phyloP scores from a whole-genome alignment of 1,284 basidiomycete genomes.

The Jaminaea rosea region DNA sequence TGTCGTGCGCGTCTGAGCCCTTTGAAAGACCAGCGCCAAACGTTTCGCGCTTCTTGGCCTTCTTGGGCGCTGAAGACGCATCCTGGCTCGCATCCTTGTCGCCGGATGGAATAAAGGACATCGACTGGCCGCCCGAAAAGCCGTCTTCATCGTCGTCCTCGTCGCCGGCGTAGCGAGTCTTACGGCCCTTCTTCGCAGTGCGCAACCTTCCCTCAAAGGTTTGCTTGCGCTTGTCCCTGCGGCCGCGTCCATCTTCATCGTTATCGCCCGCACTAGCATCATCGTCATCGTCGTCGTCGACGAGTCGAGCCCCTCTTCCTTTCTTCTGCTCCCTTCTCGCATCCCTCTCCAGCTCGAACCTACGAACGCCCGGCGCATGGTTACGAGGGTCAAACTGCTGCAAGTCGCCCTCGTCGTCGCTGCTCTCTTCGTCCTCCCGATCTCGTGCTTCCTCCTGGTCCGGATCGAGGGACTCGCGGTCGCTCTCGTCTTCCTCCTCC shows the following conservation, averaged over 20 bases:
- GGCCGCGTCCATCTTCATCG: slow-evolving; percentile 5
- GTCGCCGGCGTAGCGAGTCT: neutral
- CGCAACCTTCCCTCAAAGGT: slow-evolving; percentile 11
- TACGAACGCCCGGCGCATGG: slow-evolving; percentile 46
- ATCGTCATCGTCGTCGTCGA: slow-evolving; percentile 27
- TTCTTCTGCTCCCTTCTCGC: slow-evolving; percentile 47
- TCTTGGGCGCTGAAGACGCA: slow-evolving; percentile 24
- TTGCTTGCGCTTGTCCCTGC: slow-evolving; percentile 19
- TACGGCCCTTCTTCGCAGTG: neutral
- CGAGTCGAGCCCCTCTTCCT: slow-evolving; percentile 20
- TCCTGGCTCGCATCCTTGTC: neutral
- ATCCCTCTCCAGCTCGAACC: slow-evolving; percentile 49
- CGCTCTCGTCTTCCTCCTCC: slow-evolving; percentile 76
- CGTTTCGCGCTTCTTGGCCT: slow-evolving; percentile 57
- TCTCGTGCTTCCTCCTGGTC: slow-evolving; percentile 27
- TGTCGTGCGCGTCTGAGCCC: slow-evolving; percentile 28
- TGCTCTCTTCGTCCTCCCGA: slow-evolving; percentile 18
- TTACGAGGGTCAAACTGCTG: slow-evolving; percentile 24
- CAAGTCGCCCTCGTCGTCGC: slow-evolving; percentile 52
- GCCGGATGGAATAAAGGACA: slow-evolving; percentile 31
- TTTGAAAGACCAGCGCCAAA: slow-evolving; percentile 42
- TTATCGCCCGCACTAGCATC: slow-evolving; percentile 15
- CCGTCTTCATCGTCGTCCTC: slow-evolving; percentile 4
- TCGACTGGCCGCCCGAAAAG: slow-evolving; percentile 10
- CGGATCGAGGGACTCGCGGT: slow-evolving; percentile 57